Percentiles rank a stretch among this genome's conserved stretches.
These are phyloP conservation scores for Cichorium intybus DNA, from an alignment of 140 eudicot genomes.

Conservation along the genomic window DNA sequence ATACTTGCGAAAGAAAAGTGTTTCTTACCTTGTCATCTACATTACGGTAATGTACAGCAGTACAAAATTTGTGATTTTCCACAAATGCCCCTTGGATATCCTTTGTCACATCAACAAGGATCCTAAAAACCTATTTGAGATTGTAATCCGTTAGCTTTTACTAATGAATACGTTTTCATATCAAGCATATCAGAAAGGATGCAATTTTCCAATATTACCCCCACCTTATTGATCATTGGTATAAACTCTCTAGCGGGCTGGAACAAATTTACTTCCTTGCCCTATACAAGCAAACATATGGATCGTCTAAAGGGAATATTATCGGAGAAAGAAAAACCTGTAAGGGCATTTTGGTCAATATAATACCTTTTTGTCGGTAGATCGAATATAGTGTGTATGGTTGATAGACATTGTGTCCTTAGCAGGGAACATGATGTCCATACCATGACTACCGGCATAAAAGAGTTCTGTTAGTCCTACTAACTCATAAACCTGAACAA, in stretches of 20 bases:
- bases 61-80: slow-evolving; percentile 86
- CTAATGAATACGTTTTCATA: background rate
- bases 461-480: slow-evolving; percentile 81
- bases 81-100: slow-evolving; percentile 80
- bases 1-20: background rate
- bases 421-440: slow-evolving; percentile 77
- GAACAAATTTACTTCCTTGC: slow-evolving; percentile 62
- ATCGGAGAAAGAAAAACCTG: background rate
- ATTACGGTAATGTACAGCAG: slow-evolving; percentile 91
- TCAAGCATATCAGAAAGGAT: background rate
- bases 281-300: slow-evolving; percentile 38
- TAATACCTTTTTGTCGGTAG: slow-evolving; percentile 60
- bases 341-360: background rate
- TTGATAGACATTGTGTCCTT: slow-evolving; percentile 20
- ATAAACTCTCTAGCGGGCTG: slow-evolving; percentile 91
- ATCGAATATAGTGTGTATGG: slow-evolving; percentile 32
- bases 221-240: slow-evolving; percentile 83
- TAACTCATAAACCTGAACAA: slow-evolving; percentile 65
- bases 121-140: slow-evolving; percentile 53
- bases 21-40: slow-evolving; percentile 79
- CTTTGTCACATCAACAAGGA: slow-evolving; percentile 68
- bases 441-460: slow-evolving; percentile 98
- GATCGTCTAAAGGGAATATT: background rate
- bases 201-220: background rate
- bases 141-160: background rate